A percentile compares a stretch with the other conserved stretches of the same genome.
phyloP scores from a whole-genome alignment of 768 basidiomycete genomes.

The Leccinum boreale region DNA sequence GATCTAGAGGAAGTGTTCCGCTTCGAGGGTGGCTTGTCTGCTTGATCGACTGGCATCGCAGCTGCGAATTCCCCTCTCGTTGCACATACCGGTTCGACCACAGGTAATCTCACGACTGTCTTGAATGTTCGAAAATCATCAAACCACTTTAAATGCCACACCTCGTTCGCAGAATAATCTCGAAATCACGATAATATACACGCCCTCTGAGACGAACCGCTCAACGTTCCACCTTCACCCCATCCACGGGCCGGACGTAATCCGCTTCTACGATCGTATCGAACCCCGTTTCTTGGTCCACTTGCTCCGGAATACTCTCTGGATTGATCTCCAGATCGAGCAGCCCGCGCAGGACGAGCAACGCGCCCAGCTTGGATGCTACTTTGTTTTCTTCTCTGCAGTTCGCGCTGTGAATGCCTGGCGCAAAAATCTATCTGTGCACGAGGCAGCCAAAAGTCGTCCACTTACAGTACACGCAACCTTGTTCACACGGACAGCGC shows the following conservation, averaged over 20 bases:
- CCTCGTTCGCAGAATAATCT: neutral
- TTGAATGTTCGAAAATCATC: fast-evolving
- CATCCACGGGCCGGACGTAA: conserved; percentile 42
- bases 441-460: neutral
- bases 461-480: conserved; percentile 65
- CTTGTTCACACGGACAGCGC: conserved; percentile 61
- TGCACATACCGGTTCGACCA: neutral
- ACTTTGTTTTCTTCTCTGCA: conserved; percentile 77
- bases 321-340: conserved; percentile 44
- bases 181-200: neutral
- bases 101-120: neutral
- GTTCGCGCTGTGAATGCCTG: conserved; percentile 62
- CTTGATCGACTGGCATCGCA: neutral
- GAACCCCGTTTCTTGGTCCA: conserved; percentile 27
- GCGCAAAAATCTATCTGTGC: neutral
- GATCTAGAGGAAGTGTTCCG: conserved; percentile 67
- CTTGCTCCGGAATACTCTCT: conserved; percentile 35
- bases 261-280: conserved; percentile 56
- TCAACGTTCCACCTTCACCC: conserved; percentile 44
- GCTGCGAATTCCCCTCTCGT: no score
- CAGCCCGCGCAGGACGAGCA: conserved; percentile 59
- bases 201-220: neutral
- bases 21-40: conserved; percentile 45
- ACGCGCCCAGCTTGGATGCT: conserved; percentile 72
- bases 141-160: neutral